Evolutionary conservation across 2,329 filamentous ascomycete genomes (phyloP), one percentile per base, ranked within the genome.

Genomic region (Diplodia scrobiculata): DNA sequence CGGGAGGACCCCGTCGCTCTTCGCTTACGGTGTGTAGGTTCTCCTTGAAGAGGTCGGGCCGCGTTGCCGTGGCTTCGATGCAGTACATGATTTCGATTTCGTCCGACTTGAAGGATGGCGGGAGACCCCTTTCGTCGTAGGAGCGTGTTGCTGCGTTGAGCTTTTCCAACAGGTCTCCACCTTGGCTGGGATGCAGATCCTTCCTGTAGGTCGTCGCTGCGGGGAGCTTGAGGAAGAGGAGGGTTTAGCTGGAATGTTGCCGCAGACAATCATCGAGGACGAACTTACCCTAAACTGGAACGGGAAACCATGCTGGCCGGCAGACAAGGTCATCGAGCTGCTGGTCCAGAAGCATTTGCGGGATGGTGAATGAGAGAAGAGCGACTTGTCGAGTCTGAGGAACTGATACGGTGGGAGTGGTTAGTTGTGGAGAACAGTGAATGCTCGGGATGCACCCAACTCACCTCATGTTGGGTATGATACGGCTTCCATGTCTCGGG

Each of bases 11-110:
- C 4, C 17, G 7, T 25, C n/a, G 41, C 58, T 51, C 7, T 4
- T 25, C 11, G 41, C 58, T 51, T 13, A 62, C 58, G 10, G 58
- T 62, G 17, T 62, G 58, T 6, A 62, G 58, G 45, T 62, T 62
- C 3, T 62, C 58, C 21, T 51, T 62, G 27, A 50, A 62, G 11
- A 62, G 29, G 10, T 62, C 45, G 2, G 58, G 45, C 27, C 58
- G 45, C 21, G 38, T 47, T 36, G 58, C 58, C 2, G 58, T 62
- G 27, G 58, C 58, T 21, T 60, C 48, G 27, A 60, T 48, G 41
- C 58, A 47, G 25, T 60, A 60, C n/a, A n/a, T 11, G 14, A 62
- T 36, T 25, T 62, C 58, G 27, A 62, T 32, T 17, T 62, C 45
- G 45, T 62, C 41, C 0, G 45, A 27, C 29, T 13, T 36, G 29